Base-by-base conservation (phyloP, 2,329 filamentous ascomycete species). In the Sporothrix pseudoabietina region DNA sequence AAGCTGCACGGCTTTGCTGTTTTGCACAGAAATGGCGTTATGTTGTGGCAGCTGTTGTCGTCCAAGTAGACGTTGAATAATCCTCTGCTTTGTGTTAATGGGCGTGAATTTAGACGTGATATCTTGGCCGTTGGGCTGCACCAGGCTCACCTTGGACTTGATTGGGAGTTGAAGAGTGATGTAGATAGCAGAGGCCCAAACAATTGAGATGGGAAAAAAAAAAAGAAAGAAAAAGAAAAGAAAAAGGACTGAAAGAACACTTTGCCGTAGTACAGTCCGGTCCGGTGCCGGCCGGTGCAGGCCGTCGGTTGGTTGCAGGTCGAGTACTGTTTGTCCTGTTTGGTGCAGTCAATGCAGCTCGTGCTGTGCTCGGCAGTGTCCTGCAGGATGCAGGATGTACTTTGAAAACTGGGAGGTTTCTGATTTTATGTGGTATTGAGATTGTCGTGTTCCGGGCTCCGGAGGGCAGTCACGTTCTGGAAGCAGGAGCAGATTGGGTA, bases 231-330 rank as follows among this genome's bases (percentile, higher is more conserved):
- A 35, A 14, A 49, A 4, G 14, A 44, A 10, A 49, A 19, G 12
- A 16, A 49, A 49, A 16, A 14, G 3, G 44, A 49, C 14, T 47
- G 41, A 12, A 14, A 3, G 7, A 35, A 35, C 8, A 3, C 1
- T 49, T 49, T 49, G 44, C 14, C 19, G 41, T 44, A 39, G 61
- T 30, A 47, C 61, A 47, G 61, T 66, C 61, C 61, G 61, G 39
- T 44, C n/a, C 39, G 22, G 61, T 47, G 61, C n/a, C 47, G 61
- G 61, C 61, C 61, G 61, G 47, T 66, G 61, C 39, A 47, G 61
- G 39, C 61, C 39, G 61, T 47, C n/a, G 26, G 16, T 59, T 19
- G 35, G 57, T 14, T 59, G 14, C 44, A 49, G 44, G 44, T 14
- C 44, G 14, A 6, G 30, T 35, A 4, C 30, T 59, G 12, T 14